These are phyloP conservation scores for Waitea zeae DNA, from an alignment of 1,284 basidiomycete genomes.

Conservation along the genomic window DNA sequence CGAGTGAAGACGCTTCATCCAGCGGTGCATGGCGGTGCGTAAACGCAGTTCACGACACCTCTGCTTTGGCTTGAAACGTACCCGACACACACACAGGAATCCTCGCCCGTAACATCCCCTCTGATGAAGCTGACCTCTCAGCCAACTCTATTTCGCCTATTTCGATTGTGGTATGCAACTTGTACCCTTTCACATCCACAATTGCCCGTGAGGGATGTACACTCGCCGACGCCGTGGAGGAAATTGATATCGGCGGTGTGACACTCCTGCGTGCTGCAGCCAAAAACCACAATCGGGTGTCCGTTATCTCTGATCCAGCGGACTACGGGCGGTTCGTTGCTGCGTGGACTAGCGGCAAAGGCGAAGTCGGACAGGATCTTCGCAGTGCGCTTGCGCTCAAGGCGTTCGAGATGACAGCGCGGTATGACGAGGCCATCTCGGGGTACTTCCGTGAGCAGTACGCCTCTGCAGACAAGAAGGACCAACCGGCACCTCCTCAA, in stretches of 20 bases:
- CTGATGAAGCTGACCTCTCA: constrained; percentile 71
- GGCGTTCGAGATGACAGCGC: constrained; percentile 93
- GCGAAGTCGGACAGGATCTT: constrained; percentile 54
- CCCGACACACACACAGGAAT: too few relatives aligned
- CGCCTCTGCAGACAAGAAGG: constrained; percentile 59
- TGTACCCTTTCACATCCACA: constrained; percentile 93
- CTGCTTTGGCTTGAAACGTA: too few relatives aligned
- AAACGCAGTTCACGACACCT: neutral
- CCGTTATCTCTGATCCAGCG: constrained; percentile 84
- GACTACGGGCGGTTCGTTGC: constrained; percentile 81
- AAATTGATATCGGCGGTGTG: constrained; percentile 98
- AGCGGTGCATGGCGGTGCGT: constrained; percentile 86
- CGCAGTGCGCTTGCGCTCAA: constrained; percentile 83
- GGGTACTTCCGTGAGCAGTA: constrained; percentile 97
- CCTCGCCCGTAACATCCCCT: constrained; percentile 74
- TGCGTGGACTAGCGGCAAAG: constrained; percentile 52
- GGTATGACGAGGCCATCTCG: constrained; percentile 91
- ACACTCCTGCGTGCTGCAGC: constrained; percentile 95
- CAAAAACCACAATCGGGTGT: constrained; percentile 94
- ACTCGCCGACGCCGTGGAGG: constrained; percentile 86
- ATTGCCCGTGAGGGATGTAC: constrained; percentile 83
- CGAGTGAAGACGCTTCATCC: constrained; percentile 99
- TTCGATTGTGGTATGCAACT: constrained; percentile 94
- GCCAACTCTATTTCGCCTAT: constrained; percentile 79
- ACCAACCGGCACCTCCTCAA: constrained; percentile 53